Conservation (phyloP, 176 grass and related monocot genomes). For the Urochloa ruziziensis region DNA sequence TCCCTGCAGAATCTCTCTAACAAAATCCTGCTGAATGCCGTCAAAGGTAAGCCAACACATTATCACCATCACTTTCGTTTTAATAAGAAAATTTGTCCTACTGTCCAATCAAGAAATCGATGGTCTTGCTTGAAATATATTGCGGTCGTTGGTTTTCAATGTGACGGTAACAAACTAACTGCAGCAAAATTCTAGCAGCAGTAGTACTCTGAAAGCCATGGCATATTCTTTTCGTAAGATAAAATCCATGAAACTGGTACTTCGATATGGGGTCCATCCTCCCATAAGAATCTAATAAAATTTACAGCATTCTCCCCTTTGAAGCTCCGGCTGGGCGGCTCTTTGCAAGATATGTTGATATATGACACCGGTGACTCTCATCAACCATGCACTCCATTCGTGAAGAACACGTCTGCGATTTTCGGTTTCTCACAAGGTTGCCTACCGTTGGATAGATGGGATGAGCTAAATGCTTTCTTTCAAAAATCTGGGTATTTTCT, state of each 20-base stretch:
- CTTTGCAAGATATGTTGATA: constrained; percentile 79
- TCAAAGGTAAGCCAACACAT: constrained; percentile 65
- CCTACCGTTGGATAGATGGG: constrained; percentile 85
- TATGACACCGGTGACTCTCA: constrained; percentile 47
- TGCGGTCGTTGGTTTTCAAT: not conserved
- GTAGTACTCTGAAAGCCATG: not conserved
- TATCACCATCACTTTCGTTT: constrained; percentile 19
- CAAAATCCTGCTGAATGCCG: constrained; percentile 80
- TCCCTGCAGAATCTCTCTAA: constrained; percentile 85
- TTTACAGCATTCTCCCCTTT: constrained; percentile 83
- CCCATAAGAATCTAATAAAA: not conserved
- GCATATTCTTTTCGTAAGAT: not conserved
- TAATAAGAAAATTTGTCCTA: constrained; percentile 7
- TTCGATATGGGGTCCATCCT: not conserved
- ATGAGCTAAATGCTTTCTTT: constrained; percentile 87
- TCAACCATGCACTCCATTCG: constrained; percentile 54
- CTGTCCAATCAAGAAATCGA: not conserved
- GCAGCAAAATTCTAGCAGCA: not conserved
- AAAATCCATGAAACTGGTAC: not conserved
- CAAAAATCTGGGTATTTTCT: constrained; percentile 62
- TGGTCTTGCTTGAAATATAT: not conserved
- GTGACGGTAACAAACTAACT: not conserved
- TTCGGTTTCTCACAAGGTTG: constrained; percentile 82
- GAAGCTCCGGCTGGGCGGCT: constrained; percentile 80
- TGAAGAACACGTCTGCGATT: constrained; percentile 64